phyloP scores from a whole-genome alignment of 2,329 filamentous ascomycete species.

The Curvularia lunata region DNA sequence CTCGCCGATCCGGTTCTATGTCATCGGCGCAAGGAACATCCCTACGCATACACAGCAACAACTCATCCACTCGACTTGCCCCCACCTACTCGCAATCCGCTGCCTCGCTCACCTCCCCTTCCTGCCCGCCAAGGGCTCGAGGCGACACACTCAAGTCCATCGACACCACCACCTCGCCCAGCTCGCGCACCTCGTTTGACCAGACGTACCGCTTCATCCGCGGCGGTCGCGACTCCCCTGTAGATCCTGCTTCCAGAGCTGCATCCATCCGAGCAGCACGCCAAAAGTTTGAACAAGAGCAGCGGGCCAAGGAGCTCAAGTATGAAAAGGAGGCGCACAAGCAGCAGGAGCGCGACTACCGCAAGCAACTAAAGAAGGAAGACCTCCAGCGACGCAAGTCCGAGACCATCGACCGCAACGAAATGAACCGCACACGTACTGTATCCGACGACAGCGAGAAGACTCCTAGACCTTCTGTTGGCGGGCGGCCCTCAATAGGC shows the following conservation, averaged over 20 bases:
- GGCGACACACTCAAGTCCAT: conserved; percentile 58
- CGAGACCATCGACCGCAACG: conserved; percentile 43
- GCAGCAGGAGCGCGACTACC: conserved; percentile 53
- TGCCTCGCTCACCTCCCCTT: conserved; percentile 55
- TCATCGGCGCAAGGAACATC: conserved; percentile 51
- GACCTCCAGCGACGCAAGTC: conserved; percentile 52
- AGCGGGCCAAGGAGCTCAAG: conserved; percentile 63
- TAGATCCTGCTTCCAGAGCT: conserved; percentile 61
- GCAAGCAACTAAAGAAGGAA: conserved; percentile 54
- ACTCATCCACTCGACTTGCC: conserved; percentile 54
- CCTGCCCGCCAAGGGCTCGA: conserved; percentile 52
- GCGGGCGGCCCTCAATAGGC: conserved; percentile 42
- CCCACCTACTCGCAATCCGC: conserved; percentile 61
- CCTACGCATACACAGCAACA: conserved; percentile 48
- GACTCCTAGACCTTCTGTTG: conserved; percentile 34
- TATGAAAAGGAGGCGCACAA: conserved; percentile 60
- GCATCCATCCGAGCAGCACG: conserved; percentile 63
- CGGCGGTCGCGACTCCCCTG: conserved; percentile 55
- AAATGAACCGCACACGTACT: conserved; percentile 39
- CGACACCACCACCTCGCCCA: conserved; percentile 58
- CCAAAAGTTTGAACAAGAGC: conserved; percentile 64
- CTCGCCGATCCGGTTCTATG: conserved; percentile 54
- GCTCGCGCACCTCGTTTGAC: conserved; percentile 63
- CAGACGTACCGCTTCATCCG: conserved; percentile 60
- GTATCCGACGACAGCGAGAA: conserved; percentile 43